Evolutionary conservation across 148 eudicot genomes (phyloP), one percentile per base, ranked within the genome.

Genomic region (Nyssa sinensis): DNA sequence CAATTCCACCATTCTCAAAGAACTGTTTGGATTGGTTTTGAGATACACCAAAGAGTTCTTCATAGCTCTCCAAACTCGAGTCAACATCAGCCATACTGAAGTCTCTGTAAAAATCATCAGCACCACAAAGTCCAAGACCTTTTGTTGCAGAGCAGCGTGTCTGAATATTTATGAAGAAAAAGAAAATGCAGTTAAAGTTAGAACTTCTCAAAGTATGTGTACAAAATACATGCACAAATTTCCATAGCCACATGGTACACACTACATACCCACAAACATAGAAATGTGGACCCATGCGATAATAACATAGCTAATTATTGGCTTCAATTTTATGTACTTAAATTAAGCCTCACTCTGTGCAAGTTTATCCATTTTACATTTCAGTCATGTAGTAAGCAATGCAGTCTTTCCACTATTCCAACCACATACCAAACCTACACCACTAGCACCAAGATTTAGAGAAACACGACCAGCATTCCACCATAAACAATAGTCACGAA

Each of bases 1-100:
- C 77, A 55, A 79, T 79, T 62, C 88, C 85, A 68, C 84, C 86
- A 74, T 85, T 82, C 70, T 85, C 86, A 51, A 85, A 75, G 49
- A 82, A 75, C 63, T 77, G 73, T 71, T 85, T 84, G 29, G 86
- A 82, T 30, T 80, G 79, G 39, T 75, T 80, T 37, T 71, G 86
- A 64, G 84, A 77, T 33, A 80, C 59, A 59, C 83, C 88, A 25
- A 85, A 85, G 71, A 85, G 84, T 74, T 82, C 88, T 1, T 85
- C 82, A 71, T 85, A 85, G 76, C 82, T 85, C 29, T 82, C 86
- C 72, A 85, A 65, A 69, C 80, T 80, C 33, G 80, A 47, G 69
- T 82, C 88, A 68, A 85, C 75, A 71, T 68, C 82, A 65, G 80
- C 88, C 84, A 85, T 77, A 80, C 80, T 74, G 31, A 85, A 64